Evolutionary conservation across 1,139 yeast genomes (phyloP).

Genomic region (Kluyveromyces sp.): DNA sequence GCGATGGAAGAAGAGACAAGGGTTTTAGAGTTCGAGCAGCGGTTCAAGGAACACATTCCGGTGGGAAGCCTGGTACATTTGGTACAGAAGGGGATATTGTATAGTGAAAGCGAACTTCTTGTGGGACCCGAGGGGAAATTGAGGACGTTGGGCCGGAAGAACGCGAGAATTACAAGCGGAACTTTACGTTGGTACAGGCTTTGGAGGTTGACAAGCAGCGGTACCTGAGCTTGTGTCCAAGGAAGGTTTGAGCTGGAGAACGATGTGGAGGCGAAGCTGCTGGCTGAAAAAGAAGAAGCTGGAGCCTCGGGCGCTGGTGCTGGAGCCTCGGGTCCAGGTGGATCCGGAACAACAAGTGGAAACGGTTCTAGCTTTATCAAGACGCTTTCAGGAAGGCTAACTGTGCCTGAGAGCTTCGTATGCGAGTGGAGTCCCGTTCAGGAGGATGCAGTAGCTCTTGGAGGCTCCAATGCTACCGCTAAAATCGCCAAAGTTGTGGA

Average conservation of each 20-base stretch:
- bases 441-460: conserved; percentile 33
- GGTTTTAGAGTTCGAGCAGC: conserved; percentile 50
- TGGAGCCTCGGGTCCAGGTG: not conserved
- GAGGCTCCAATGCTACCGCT: conserved; percentile 34
- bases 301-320: not conserved
- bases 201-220: conserved; percentile 28
- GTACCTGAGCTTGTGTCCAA: conserved; percentile 24
- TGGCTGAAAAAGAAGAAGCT: conserved; percentile 2
- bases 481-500: conserved; percentile 23
- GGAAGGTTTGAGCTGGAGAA: conserved; percentile 26
- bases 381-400: conserved; percentile 27
- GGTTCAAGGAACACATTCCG: conserved; percentile 43
- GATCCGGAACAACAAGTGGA: not conserved
- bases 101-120: conserved; percentile 47
- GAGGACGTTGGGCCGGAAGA: conserved; percentile 18
- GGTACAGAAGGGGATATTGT: conserved; percentile 80
- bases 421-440: conserved; percentile 37
- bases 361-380: conserved; percentile 24
- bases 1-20: conserved; percentile 73
- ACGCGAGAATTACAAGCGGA: conserved; percentile 20
- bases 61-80: conserved; percentile 73
- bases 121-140: conserved; percentile 33
- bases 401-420: conserved; percentile 31
- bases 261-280: conserved; percentile 10
- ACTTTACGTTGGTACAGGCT: conserved; percentile 36